phyloP scores from a whole-genome alignment of 306 rosid genomes.

The Biancaea sappan region DNA sequence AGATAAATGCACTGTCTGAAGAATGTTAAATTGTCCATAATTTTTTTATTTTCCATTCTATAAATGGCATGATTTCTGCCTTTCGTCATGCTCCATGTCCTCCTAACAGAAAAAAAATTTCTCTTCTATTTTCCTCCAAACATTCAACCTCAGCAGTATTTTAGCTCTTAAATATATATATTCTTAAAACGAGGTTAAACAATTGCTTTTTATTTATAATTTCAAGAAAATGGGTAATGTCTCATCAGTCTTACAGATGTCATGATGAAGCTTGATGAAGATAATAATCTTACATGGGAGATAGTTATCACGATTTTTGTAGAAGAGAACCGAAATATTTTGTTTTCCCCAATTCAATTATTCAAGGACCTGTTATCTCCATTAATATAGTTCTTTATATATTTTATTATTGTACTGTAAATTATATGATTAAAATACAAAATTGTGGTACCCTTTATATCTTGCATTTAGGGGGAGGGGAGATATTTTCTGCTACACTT shows the following conservation, averaged over 20 bases:
- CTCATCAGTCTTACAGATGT: background rate
- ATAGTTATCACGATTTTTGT: background rate
- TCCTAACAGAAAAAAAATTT: background rate
- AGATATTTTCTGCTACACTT: background rate
- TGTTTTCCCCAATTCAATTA: background rate
- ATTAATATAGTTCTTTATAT: background rate
- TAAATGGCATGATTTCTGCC: conserved; percentile 7
- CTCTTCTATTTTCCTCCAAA: background rate
- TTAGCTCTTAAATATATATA: background rate
- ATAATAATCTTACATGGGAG: background rate
- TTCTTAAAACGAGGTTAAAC: background rate
- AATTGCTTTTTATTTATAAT: background rate
- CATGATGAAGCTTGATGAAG: background rate
- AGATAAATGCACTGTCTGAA: conserved; percentile 27
- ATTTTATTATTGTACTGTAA: background rate
- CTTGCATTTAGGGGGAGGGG: background rate
- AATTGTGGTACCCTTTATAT: background rate
- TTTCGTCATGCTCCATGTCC: background rate
- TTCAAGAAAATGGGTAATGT: too few relatives aligned
- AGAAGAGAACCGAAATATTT: background rate
- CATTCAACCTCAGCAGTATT: background rate
- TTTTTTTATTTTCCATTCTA: background rate
- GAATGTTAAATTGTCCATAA: conserved; percentile 2
- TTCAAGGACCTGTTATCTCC: background rate
- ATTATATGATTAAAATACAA: background rate